Base-by-base conservation (phyloP, 2,329 filamentous ascomycete genomes). In the Periconia macrospinosa region DNA sequence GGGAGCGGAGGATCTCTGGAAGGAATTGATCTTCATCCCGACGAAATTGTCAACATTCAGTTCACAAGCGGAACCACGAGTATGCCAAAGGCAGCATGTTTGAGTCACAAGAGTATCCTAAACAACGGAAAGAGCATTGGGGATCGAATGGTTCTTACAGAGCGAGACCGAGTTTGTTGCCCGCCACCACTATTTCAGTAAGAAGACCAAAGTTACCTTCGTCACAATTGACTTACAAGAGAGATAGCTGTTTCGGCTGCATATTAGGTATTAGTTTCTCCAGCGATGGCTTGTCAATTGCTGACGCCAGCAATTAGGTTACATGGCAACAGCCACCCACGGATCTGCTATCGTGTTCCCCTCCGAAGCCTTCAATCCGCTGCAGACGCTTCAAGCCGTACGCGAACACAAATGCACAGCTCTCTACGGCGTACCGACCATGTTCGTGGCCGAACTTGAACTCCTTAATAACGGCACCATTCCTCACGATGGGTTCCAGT, bases 51-150 rank as follows among this genome's bases (percentile, higher is more conserved):
- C 61, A 97, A 97, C 70, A 96, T 97, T 59, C 93, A 97, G 73
- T 97, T 97, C 77, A 99, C 94, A 0, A 93, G 89, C 0, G 94
- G 93, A n/a, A 97, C 94, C 0, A 97, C 94, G 0, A 90, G 90
- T 0, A 81, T 84, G 66, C 93, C 92, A 19, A 97, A 97, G 76
- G 94, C 94, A 0, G 93, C 93, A 1, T 95, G 92, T 78, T 82
- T 99, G 30, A 87, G 85, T 0, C 93, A 97, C 75, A 83, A 81
- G 2, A 87, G 83, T n/a, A 93, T 97, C 59, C 81, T 99, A 56
- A 99, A 97, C 76, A 97, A 97, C 69, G 94, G 92, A 30, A 81
- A 83, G 27, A 85, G 92, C 51, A 95, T 97, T 61, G 94, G 90
- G 0, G 78, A 87, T 63, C 83, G 92, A 42, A 96, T 97, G 92